Percentiles rank a stretch among this genome's conserved stretches.
These are phyloP conservation scores for Malassezia nana DNA, from an alignment of 1,284 basidiomycete species.

Conservation along the genomic window DNA sequence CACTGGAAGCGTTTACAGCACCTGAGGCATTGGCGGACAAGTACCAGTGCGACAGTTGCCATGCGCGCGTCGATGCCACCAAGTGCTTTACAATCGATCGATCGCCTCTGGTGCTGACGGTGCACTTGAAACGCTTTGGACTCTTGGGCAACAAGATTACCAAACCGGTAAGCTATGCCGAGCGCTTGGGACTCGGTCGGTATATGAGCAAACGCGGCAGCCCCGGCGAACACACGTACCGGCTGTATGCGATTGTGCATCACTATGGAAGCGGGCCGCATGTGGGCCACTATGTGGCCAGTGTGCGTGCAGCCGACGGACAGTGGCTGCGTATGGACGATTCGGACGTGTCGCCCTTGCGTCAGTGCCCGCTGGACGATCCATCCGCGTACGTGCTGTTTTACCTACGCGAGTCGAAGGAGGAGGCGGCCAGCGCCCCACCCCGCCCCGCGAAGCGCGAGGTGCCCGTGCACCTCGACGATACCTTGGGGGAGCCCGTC, in stretches of 20 bases:
- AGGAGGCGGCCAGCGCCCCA: neutral
- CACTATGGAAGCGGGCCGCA: constrained; percentile 87
- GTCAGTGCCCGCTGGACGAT: constrained; percentile 51
- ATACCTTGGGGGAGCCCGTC: neutral
- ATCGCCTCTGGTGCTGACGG: constrained; percentile 77
- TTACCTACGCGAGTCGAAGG: constrained; percentile 60
- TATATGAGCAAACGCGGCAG: constrained; percentile 59
- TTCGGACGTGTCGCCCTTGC: constrained; percentile 57
- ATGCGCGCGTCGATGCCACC: constrained; percentile 71
- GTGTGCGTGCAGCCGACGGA: constrained; percentile 63
- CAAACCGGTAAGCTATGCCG: constrained; percentile 67
- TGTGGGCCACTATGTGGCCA: constrained; percentile 90
- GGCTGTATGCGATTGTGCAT: constrained; percentile 80
- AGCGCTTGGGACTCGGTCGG: constrained; percentile 63
- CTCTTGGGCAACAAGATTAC: constrained; percentile 62
- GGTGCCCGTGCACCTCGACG: neutral
- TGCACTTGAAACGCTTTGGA: constrained; percentile 95
- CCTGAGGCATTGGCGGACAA: constrained; percentile 80
- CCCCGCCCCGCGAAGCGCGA: constrained; percentile 10
- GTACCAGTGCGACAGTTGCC: constrained; percentile 96
- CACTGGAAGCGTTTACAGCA: constrained; percentile 70
- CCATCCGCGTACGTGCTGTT: constrained; percentile 87
- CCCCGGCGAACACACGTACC: constrained; percentile 59
- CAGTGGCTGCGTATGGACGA: constrained; percentile 92
- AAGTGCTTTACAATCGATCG: constrained; percentile 80